Base-by-base conservation (phyloP, 208 protist species). In the Trypanosoma lewisi region DNA sequence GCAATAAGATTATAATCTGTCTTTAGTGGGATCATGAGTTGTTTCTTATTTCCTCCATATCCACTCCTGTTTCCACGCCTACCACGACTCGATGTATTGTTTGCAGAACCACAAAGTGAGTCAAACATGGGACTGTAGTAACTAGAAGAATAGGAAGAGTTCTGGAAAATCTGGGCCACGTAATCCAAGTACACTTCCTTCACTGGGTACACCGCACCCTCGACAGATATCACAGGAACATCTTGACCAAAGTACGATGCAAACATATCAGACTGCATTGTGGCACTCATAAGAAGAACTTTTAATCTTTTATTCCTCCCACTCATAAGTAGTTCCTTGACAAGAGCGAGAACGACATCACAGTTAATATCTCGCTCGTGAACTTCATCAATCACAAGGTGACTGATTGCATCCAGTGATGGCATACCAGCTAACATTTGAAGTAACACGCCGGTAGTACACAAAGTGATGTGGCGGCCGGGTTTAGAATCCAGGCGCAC, bases 311-410 rank as follows among this genome's bases (percentile, higher is more conserved):
- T 85, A n/a, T 67, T 75, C 16, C 48, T 16, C 39, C 53, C 31
- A 12, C 48, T 6, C 23, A 92, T 23, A 12, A 96, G 37, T 12
- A 96, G 42, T 16, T 85, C 54, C 87, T 99, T 98, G 23, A 99
- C 75, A 8, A 99, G 73, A 2, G 93, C 98, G 54, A 99, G 96
- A 4, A 99, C 74, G 14, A 99, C 94, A 72, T 99, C 98, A 19
- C 98, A 99, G 75, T 98, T 85, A 49, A 99, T 89, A 33, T 98
- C 98, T 16, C 99, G 82, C 83, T 99, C 99, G 73, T 99, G 99
- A 0, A 99, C 98, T 76, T 99, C 99, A 76, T 99, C 99, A 21
- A 99, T 83, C 48, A 99, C 97, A 48, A 99, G 87, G 39, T 98
- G 85, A 44, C 80, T 89, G 66, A 99, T 97, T 27, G 87, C 67